Evolutionary conservation across 805 yeast genomes (phyloP).

Genomic region (Metschnikowia aberdeeniae): DNA sequence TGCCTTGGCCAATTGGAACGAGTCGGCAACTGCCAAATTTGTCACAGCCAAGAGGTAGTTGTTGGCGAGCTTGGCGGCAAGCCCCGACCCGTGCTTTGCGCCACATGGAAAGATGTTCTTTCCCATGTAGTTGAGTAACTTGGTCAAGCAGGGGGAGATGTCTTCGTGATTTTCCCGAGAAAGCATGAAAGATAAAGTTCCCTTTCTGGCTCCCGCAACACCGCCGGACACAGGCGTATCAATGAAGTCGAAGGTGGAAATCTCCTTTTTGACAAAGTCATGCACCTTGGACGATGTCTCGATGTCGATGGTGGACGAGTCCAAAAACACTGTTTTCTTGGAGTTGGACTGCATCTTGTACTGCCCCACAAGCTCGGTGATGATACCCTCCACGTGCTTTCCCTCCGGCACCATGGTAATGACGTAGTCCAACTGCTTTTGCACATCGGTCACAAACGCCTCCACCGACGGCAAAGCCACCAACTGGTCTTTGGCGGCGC

Average conservation of each 20-base stretch:
- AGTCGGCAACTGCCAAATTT: slow-evolving; percentile 52
- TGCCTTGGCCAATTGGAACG: slow-evolving; percentile 48
- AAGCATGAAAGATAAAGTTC: slow-evolving; percentile 50
- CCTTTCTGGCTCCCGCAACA: slow-evolving; percentile 50
- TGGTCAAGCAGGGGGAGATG: slow-evolving; percentile 28
- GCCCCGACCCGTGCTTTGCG: slow-evolving; percentile 44
- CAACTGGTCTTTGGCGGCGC: slow-evolving; percentile 20
- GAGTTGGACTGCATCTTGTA: slow-evolving; percentile 20
- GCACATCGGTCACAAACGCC: slow-evolving; percentile 28
- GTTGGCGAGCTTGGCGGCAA: slow-evolving; percentile 53
- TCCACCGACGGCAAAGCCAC: slow-evolving; percentile 18
- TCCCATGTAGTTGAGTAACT: slow-evolving; percentile 42
- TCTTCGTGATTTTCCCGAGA: slow-evolving; percentile 31
- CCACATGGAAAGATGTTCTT: slow-evolving; percentile 48
- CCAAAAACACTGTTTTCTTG: slow-evolving; percentile 34
- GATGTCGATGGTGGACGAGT: slow-evolving; percentile 51
- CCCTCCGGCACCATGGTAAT: slow-evolving; percentile 57
- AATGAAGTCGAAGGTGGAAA: slow-evolving; percentile 41
- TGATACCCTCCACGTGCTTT: slow-evolving; percentile 41
- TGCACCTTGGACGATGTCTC: slow-evolving; percentile 43
- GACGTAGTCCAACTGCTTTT: slow-evolving; percentile 35
- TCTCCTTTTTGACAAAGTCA: slow-evolving; percentile 25
- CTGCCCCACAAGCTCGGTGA: slow-evolving; percentile 33
- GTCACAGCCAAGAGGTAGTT: slow-evolving; percentile 51
- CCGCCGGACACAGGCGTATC: slow-evolving; percentile 60